Evolutionary conservation across 306 rosid species (phyloP), one percentile per base, ranked within the genome.

Genomic region (Castanea mollissima): DNA sequence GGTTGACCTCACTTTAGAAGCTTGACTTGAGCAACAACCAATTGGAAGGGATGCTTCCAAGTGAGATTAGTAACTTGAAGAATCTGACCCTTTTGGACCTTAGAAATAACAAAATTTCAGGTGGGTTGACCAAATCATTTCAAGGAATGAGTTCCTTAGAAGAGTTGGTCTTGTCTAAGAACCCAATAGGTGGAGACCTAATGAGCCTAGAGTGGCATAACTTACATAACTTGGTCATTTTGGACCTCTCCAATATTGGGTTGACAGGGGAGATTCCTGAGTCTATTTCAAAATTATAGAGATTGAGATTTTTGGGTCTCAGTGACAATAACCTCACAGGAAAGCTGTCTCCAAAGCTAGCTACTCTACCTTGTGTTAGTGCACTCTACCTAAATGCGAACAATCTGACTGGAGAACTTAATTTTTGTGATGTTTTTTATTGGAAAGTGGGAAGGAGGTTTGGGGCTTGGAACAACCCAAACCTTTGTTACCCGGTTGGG

Each of bases 401-500:
- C 88, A 90, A 93, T 74, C 70, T 96, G 57, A 79, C 85, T 29
- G 99, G 99, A 16, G 86, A 81, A 83, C 79, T 95, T 76, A 75
- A 88, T 73, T 95, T 95, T 85, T 74, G 94, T 9, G 80, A 73
- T 34, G 59, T 67, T 83, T 92, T 95, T 83, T 89, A 89, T 68
- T 78, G 80, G 25, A 92, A 88, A 86, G 74, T 91, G 94, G 94
- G 95, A 12, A 90, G 93, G 75, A 89, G 97, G 72, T 94, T 94
- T 84, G 95, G 98, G 60, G 98, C 91, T 10, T 86, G 91, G 97
- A 85, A 77, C 78, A 95, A 95, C 71, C 92, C 99, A 2, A 85
- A 90, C 84, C 92, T 95, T 75, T 95, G 99, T 54, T 91, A 84
- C 90, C 76, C 72, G 18, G 72, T 76, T 79, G 89, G 81, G 74